Conservation (phyloP, 441 rosid genomes). For the Bocquillonia castaneifolia region DNA sequence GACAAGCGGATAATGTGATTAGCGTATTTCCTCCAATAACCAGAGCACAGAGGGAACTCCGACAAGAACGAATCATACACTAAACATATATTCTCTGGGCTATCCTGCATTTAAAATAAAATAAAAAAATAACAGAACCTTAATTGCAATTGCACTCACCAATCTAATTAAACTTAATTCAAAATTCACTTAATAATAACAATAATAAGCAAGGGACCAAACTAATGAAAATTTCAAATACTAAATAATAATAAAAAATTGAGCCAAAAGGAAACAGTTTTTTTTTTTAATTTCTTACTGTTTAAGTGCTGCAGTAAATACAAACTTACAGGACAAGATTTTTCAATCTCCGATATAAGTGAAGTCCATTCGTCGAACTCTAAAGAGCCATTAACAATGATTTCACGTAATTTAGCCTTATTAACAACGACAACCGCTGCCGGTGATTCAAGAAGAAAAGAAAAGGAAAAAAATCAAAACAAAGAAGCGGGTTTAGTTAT, state of each 20-base stretch:
- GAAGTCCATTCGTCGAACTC: constrained; percentile 75
- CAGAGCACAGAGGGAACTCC: constrained; percentile 77
- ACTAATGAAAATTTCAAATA: no score
- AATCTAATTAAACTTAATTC: no score
- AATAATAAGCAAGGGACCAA: no score
- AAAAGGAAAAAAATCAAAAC: neutral
- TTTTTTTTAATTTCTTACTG: no score
- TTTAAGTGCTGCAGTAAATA: neutral
- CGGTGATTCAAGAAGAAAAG: no score
- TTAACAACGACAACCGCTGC: constrained; percentile 40
- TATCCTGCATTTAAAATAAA: no score
- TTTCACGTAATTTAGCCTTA: constrained; percentile 38
- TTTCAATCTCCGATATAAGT: constrained; percentile 60
- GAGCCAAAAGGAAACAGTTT: no score
- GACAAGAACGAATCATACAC: constrained; percentile 75
- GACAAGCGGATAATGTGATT: constrained; percentile 50
- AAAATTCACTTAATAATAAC: no score
- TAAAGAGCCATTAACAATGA: constrained; percentile 39
- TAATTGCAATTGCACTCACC: no score
- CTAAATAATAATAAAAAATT: no score
- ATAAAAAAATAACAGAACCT: neutral
- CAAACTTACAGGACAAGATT: constrained; percentile 43
- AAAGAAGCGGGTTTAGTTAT: neutral
- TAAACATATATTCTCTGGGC: constrained; percentile 46
- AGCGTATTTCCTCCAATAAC: constrained; percentile 84